Base-by-base conservation (phyloP, 805 yeast species). In the Candida wancherniae region DNA sequence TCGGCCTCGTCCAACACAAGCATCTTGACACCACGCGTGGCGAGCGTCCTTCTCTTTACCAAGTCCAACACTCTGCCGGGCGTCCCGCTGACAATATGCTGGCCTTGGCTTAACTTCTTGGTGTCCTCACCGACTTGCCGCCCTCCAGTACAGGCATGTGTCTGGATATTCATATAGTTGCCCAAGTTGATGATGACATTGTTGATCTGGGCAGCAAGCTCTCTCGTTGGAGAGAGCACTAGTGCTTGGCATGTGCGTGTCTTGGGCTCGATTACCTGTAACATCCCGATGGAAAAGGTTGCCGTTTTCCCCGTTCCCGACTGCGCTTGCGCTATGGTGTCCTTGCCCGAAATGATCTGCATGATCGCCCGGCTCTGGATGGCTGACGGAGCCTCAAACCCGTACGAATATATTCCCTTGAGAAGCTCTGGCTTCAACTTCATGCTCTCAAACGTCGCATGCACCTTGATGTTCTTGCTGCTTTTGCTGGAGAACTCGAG, bases 261-360 rank as follows among this genome's bases (percentile, higher is more conserved):
- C 42, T 71, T 74, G 35, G 80, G 68, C 48, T 90, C 95, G 33
- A 92, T 74, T 42, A 76, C 84, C 63, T 92, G 94, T 44, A 92
- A 68, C 71, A 87, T 84, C 15, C 95, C 90, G 46, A 92, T 90
- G 43, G 97, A 75, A 71, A 92, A 92, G 28, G 98, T 92, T 44
- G 97, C 98, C 17, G 98, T 92, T 69, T 92, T 92, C 66, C 98
- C 98, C 29, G 98, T 92, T 65, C 98, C 98, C 21, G 96, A 86
- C 67, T 92, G 98, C 37, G 98, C 97, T 69, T 92, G 98, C 39
- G 98, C 98, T 43, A 92, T 77, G 33, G 88, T 94, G 63, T 92
- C 98, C 62, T 87, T 80, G 35, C 96, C 96, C 55, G 79, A 80
- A 51, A 87, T 82, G 61, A 92, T 88, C 60, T 94, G 98, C 65